Conservation (phyloP, 2,329 filamentous ascomycete species). For the Hypomyces rosellus region DNA sequence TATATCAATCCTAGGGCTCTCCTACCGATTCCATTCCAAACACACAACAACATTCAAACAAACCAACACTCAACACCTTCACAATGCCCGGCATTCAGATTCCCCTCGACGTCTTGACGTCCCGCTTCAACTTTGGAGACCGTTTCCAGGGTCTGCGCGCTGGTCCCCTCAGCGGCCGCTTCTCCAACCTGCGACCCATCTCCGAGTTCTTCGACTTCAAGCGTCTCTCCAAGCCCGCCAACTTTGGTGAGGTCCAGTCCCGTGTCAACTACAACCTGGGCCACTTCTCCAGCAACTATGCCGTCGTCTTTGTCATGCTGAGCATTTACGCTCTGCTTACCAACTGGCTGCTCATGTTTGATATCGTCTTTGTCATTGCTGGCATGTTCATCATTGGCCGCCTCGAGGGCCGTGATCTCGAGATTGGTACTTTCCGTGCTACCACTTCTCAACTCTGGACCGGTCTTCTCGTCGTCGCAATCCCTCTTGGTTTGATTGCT, state of each 20-base stretch:
- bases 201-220: constrained; percentile 95
- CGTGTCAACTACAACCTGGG: constrained; percentile 95
- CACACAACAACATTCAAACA: constrained; percentile 10
- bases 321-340: constrained; percentile 92
- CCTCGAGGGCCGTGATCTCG: constrained; percentile 80
- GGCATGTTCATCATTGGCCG: constrained; percentile 91
- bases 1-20: constrained; percentile 8
- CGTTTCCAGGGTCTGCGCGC: constrained; percentile 79
- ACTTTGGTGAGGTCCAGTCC: constrained; percentile 84
- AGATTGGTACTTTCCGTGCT: constrained; percentile 74
- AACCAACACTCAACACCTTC: constrained; percentile 13
- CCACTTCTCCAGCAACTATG: constrained; percentile 98
- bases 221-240: constrained; percentile 86
- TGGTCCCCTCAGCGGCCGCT: constrained; percentile 72
- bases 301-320: constrained; percentile 87
- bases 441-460: constrained; percentile 94
- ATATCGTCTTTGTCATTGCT: constrained; percentile 78
- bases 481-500: constrained; percentile 79
- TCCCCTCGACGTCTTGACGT: constrained; percentile 84
- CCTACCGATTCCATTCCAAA: constrained; percentile 2
- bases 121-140: constrained; percentile 77
- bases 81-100: constrained; percentile 85
- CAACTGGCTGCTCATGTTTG: constrained; percentile 80
- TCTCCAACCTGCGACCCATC: constrained; percentile 85
- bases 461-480: constrained; percentile 70